Conservation (phyloP, 2,329 filamentous ascomycete species). For the Nemania sp. region DNA sequence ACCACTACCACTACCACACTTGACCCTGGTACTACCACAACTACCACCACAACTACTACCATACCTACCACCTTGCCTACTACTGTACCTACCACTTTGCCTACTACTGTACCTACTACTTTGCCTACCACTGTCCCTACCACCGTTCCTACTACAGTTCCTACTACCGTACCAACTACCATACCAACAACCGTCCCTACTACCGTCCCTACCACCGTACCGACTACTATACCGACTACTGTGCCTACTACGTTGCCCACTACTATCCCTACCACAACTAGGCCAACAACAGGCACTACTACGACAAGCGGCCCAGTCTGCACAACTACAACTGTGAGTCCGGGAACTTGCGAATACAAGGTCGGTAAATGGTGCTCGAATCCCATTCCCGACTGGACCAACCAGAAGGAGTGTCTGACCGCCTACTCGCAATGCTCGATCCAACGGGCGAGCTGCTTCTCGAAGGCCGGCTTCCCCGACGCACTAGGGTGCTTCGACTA, state of each 20-base stretch:
- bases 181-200: too few species aligned
- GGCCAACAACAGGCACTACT: slow-evolving; percentile 14
- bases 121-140: too few species aligned
- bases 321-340: slow-evolving; percentile 49
- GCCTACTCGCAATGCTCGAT: slow-evolving; percentile 50
- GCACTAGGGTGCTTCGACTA: slow-evolving; percentile 55
- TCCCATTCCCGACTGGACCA: slow-evolving; percentile 52
- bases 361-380: slow-evolving; percentile 52
- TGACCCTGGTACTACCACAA: too few species aligned
- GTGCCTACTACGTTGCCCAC: too few species aligned
- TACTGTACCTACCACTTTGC: slow-evolving; percentile 24
- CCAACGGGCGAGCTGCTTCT: slow-evolving; percentile 56
- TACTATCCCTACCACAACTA: slow-evolving; percentile 35
- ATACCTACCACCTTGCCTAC: slow-evolving; percentile 24
- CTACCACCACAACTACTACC: slow-evolving; percentile 36
- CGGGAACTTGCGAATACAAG: slow-evolving; percentile 56
- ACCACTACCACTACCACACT: too few species aligned
- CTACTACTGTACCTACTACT: slow-evolving; percentile 37
- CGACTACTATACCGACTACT: too few species aligned
- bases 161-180: too few species aligned
- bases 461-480: slow-evolving; percentile 53
- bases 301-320: slow-evolving; percentile 45
- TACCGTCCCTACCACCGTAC: too few species aligned
- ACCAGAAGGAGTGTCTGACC: slow-evolving; percentile 46
- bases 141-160: too few species aligned